Evolutionary conservation across 2,329 filamentous ascomycete species (phyloP).

Genomic region (Sarocladiaceae sp.): DNA sequence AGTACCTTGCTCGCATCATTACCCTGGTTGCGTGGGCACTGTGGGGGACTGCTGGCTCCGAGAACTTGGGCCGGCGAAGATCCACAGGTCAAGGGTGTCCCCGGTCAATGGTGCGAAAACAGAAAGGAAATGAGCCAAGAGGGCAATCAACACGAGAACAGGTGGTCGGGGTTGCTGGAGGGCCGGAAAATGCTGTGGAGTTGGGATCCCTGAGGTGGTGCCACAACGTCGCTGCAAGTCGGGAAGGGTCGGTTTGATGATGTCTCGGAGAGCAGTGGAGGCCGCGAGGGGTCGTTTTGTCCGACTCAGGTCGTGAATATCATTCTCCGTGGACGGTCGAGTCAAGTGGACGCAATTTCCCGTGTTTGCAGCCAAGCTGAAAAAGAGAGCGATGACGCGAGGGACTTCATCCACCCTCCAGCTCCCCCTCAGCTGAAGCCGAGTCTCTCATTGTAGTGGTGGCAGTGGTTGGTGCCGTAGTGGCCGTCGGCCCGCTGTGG

Average conservation of each 20-base stretch:
- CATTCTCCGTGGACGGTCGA: too few relatives aligned
- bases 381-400: too few relatives aligned
- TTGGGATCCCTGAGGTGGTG: neutral
- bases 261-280: neutral
- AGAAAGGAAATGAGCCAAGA: neutral
- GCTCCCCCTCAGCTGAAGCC: too few relatives aligned
- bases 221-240: neutral
- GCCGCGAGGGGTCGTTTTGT: neutral
- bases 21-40: neutral
- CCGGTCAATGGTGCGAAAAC: neutral
- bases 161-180: neutral
- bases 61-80: constrained; percentile 2
- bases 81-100: neutral
- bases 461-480: too few relatives aligned
- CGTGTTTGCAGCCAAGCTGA: too few relatives aligned
- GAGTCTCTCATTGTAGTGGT: too few relatives aligned
- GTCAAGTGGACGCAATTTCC: too few relatives aligned
- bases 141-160: neutral
- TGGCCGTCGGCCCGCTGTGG: constrained; percentile 9
- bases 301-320: neutral
- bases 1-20: constrained; percentile 1
- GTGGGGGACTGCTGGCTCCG: constrained; percentile 1
- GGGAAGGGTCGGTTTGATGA: neutral
- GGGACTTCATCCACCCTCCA: too few relatives aligned
- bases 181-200: neutral